Evolutionary conservation across 208 protist genomes (phyloP), one percentile per base, ranked within the genome.

Genomic region (Plasmodiophora brassicae): DNA sequence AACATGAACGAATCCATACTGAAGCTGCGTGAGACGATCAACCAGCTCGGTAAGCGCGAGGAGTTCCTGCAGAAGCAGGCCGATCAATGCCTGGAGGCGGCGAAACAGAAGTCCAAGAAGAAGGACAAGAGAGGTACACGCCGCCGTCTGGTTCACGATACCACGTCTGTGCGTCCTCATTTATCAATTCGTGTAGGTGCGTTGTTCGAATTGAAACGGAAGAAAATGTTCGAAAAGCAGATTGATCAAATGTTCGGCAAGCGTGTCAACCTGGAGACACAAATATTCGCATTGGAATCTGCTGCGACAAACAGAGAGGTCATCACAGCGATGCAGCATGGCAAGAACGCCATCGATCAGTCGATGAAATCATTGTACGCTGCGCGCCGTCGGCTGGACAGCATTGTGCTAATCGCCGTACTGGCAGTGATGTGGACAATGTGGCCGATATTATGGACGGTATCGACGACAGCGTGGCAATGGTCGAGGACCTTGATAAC

Each of bases 141-240:
- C 14, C 14, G 32, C 45, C 25, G 32, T 14, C 25, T 71, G 5
- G 28, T 86, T 54, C n/a, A 65, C 5, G 5, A 28, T 57, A 53
- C 35, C 43, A 71, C 43, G 5, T 8, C n/a, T n/a, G n/a, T n/a
- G n/a, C n/a, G n/a, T n/a, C n/a, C n/a, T 5, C 25, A 28, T 32
- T 86, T 57, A 65, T 54, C 45, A 71, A 22, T 84, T 86, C n/a
- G n/a, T 86, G 25, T 57, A 86, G 84, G 84, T 28, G 84, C 84
- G n/a, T 86, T 86, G 28, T 86, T 86, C 50, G 84, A 86, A 86
- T 57, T 86, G 28, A 86, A 86, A 86, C 5, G 50, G 28, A 86
- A 86, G 28, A 86, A 86, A 86, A 53, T 71, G 46, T 86, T 86
- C 46, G 84, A 86, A 57, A 65, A 65, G 25, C 84, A 86, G n/a